These are phyloP conservation scores for Phanerodontia chrysosporium DNA, from an alignment of 768 basidiomycete species.

Conservation along the genomic window DNA sequence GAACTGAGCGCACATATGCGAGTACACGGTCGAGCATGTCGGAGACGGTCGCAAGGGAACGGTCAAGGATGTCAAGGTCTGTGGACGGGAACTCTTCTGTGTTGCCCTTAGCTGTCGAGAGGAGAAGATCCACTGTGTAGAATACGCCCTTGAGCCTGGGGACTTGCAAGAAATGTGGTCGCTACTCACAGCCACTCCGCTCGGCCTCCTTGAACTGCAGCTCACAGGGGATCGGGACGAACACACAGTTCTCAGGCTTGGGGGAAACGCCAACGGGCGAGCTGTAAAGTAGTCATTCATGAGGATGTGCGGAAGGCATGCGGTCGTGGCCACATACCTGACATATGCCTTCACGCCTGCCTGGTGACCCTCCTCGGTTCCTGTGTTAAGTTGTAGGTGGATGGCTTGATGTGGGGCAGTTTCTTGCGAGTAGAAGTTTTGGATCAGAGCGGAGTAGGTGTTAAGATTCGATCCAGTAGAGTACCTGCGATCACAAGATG, in stretches of 20 bases:
- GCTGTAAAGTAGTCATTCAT: conserved; percentile 33
- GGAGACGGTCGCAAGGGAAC: conserved; percentile 66
- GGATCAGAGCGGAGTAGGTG: conserved; percentile 93
- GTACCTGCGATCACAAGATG: conserved; percentile 52
- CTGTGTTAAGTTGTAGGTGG: conserved; percentile 88
- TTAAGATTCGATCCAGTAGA: conserved; percentile 89
- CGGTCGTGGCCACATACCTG: conserved; percentile 45
- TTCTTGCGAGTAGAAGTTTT: conserved; percentile 96
- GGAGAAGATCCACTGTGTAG: conserved; percentile 69
- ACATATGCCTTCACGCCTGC: conserved; percentile 86
- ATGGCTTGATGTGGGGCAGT: conserved; percentile 85
- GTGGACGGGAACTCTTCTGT: conserved; percentile 51
- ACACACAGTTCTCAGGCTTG: conserved; percentile 93
- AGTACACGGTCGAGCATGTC: conserved; percentile 84
- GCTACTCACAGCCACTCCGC: conserved; percentile 80
- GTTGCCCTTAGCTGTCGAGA: conserved; percentile 35
- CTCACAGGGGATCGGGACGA: conserved; percentile 87
- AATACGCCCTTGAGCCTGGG: too few relatives aligned
- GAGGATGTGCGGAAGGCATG: background rate
- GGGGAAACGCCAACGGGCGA: conserved; percentile 85
- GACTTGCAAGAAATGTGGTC: too few relatives aligned
- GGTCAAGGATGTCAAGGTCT: conserved; percentile 73
- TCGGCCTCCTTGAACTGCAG: conserved; percentile 81
- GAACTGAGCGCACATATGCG: conserved; percentile 75
- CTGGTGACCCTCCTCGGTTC: conserved; percentile 52